Base-by-base conservation (phyloP, 2,329 filamentous ascomycete genomes). In the Talaromyces islandicus region DNA sequence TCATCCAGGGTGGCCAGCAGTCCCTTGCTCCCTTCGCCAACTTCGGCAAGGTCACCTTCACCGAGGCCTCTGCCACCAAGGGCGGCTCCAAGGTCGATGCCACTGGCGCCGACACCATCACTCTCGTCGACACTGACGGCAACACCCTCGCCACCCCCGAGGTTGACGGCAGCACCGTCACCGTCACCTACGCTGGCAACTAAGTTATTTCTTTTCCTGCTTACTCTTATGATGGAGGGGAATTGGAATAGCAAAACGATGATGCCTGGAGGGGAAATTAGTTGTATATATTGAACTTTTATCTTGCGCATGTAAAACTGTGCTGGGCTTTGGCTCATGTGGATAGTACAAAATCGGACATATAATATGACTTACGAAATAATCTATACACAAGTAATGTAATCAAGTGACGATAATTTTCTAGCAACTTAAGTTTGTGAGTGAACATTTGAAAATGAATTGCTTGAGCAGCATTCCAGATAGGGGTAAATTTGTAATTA, bases 21-120 rank as follows among this genome's bases (percentile, higher is more conserved):
- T 70, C 70, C 2, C 70, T 80, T 9, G 78, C 83, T 10, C 66
- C 74, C 0, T 73, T 84, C 57, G 78, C 75, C 38, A 68, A 82
- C 65, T 83, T 83, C 60, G 76, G 76, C 19, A 75, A 69, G 5
- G 75, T 83, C 19, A 72, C 60, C 21, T 77, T 77, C 62, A 71
- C 65, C 9, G 73, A 73, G 27, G 70, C 70, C 7, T 67, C 67
- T 43, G 70, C 70, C 14, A 61, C 66, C 55, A 68, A 67, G 5
- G 64, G 61, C 6, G 62, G 62, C 9, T 38, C 32, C 27, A 50
- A 24, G 7, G 63, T 60, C 7, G 72, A 71, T 21, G 68, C 75
- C 11, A 66, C 69, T 1, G 74, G 74, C 29, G 75, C 74, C n/a
- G 72, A 70, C 7, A 73, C 81, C 61, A 68, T 82, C 57, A 78